Percentiles rank a stretch among this genome's conserved stretches.
These are phyloP conservation scores for Jatropha podagrica DNA, from an alignment of 441 rosid genomes.

Conservation along the genomic window DNA sequence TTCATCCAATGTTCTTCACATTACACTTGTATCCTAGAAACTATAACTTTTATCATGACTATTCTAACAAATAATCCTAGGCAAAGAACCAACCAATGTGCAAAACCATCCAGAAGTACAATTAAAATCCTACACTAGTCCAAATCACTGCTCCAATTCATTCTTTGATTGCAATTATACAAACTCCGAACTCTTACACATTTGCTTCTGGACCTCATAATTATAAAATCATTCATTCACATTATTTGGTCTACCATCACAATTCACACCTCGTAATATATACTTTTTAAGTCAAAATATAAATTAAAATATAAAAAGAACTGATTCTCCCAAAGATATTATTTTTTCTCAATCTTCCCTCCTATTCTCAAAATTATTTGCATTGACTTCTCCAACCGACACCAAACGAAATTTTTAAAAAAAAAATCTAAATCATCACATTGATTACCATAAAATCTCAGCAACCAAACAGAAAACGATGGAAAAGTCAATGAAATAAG, in stretches of 20 bases:
- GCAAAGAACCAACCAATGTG: neutral
- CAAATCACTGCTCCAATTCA: neutral
- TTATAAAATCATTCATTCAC: neutral
- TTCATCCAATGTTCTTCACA: neutral
- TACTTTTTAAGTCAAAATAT: no score
- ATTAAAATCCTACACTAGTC: neutral
- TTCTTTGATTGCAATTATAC: neutral
- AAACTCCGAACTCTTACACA: no score
- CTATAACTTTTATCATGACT: neutral
- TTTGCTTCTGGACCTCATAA: no score
- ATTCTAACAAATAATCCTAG: neutral
- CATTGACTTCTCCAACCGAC: neutral
- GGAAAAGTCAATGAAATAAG: neutral
- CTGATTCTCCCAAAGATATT: neutral
- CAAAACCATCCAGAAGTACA: neutral
- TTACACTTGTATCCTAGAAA: neutral
- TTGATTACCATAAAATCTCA: neutral
- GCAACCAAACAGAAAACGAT: constrained; percentile 18
- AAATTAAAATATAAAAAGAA: neutral
- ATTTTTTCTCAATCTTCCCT: no score
- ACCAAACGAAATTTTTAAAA: neutral
- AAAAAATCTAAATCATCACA: neutral
- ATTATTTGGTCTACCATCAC: neutral
- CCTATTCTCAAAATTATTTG: neutral
- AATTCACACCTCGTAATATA: no score